Evolutionary conservation across 331 rosid genomes (phyloP), one percentile per base, ranked within the genome.

Genomic region (Saraca asoca): DNA sequence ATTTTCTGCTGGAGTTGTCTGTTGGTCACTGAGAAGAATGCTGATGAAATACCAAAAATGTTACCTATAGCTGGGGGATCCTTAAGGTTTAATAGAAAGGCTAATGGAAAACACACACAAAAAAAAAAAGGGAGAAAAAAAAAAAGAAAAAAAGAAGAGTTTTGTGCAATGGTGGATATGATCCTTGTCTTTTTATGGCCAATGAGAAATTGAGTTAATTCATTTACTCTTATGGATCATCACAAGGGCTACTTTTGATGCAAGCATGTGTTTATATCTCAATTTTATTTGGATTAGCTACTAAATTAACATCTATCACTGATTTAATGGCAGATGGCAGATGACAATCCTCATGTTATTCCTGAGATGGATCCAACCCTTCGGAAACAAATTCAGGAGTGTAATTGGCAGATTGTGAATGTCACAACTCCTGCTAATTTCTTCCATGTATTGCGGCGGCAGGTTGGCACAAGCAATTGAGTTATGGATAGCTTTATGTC

Each of bases 361-460:
- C 96, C 96, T 52, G 98, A 87, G 80, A 91, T 91, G 98, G 98
- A 91, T 73, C 72, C 92, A 13, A 91, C 98, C 51, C 91, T 85
- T 14, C 74, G 95, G 64, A 93, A 76, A 68, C 97, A 93, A 84
- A 93, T 93, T 85, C 97, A 93, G 73, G 91, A 90, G 62, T 87
- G 95, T 76, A 93, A 90, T 74, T 84, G 87, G 98, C 97, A 93
- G 82, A 58, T 93, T 62, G 98, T 88, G 61, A 93, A 85, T 60
- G 95, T 87, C 50, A 90, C 98, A 17, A 90, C 98, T 72, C 96
- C 95, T 11, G 96, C 96, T 38, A 93, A 93, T 69, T 93, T 90
- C 67, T 93, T 93, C 81, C 96, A 93, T 78, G 91, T 93, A 64
- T 56, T 90, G 72, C 68, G 98, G 24, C 88, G 95, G 20, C 98